Evolutionary conservation across 208 protist species (phyloP).

Genomic region (Trypanosoma cruzi): DNA sequence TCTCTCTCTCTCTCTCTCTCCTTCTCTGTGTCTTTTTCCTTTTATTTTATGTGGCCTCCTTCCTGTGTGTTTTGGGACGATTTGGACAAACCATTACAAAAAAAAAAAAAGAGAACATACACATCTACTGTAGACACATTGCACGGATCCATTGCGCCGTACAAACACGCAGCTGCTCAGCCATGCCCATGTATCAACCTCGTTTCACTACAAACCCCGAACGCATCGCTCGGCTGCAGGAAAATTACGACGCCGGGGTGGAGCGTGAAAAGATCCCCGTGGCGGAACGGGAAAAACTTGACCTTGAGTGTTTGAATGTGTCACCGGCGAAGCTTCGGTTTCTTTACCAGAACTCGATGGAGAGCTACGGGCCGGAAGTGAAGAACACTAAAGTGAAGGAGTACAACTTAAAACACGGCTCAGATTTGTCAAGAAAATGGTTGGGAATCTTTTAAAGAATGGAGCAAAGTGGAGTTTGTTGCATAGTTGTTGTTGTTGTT

Average conservation of each 20-base stretch:
- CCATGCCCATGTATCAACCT: constrained; percentile 69
- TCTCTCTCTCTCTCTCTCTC: not conserved
- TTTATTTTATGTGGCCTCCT: not conserved
- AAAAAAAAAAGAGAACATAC: too few species aligned
- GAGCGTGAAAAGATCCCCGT: constrained; percentile 56
- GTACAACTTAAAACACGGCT: constrained; percentile 47
- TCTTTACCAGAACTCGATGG: constrained; percentile 76
- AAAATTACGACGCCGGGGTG: too few species aligned
- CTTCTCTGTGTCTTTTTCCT: not conserved
- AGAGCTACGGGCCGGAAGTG: constrained; percentile 49
- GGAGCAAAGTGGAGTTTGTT: too few species aligned
- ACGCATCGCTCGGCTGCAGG: constrained; percentile 67
- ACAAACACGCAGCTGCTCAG: too few species aligned
- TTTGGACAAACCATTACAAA: too few species aligned
- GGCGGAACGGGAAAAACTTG: constrained; percentile 55
- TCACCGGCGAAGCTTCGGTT: constrained; percentile 68
- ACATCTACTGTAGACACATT: too few species aligned
- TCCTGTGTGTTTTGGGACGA: not conserved
- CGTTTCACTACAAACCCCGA: constrained; percentile 62
- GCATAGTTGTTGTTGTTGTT: too few species aligned
- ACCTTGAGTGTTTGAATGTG: constrained; percentile 46
- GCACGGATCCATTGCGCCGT: too few species aligned
- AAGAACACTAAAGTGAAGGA: constrained; percentile 68
- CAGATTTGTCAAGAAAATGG: constrained; percentile 22
- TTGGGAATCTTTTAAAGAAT: not conserved